phyloP scores from a whole-genome alignment of 305 asterid species.

The Fraxinus dipetala region DNA sequence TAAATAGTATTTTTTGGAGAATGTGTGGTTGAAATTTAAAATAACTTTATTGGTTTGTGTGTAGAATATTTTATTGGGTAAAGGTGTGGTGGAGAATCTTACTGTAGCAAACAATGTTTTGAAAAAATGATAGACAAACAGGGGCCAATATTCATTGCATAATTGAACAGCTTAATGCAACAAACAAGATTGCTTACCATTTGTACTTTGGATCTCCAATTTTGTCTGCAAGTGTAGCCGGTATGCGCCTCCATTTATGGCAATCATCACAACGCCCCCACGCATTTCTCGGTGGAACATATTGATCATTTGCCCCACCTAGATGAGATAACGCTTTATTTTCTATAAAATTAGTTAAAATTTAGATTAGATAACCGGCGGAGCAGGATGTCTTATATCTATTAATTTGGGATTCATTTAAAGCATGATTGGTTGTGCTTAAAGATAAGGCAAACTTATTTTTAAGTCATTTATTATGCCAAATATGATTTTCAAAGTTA shows the following conservation, averaged over 20 bases:
- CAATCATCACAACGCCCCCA: conserved; percentile 94
- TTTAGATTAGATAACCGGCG: conserved; percentile 6
- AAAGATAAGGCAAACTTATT: background rate
- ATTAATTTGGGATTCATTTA: conserved; percentile 2
- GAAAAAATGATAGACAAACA: too few relatives aligned
- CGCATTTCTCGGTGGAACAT: conserved; percentile 51
- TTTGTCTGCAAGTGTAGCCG: conserved; percentile 70
- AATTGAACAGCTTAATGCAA: conserved; percentile 17
- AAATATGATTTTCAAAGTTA: background rate
- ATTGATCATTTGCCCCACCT: conserved; percentile 34
- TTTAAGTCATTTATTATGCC: conserved; percentile 7
- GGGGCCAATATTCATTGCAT: background rate
- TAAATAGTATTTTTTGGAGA: too few relatives aligned
- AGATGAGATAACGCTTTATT: conserved; percentile 28
- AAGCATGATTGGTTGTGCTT: background rate
- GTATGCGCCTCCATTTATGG: conserved; percentile 86
- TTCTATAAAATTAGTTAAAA: conserved; percentile 37
- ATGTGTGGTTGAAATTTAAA: too few relatives aligned
- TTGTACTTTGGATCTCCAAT: conserved; percentile 64
- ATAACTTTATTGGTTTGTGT: too few relatives aligned
- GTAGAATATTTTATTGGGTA: too few relatives aligned
- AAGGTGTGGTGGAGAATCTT: too few relatives aligned
- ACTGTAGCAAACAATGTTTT: too few relatives aligned
- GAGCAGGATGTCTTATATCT: conserved; percentile 13
- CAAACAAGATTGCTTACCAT: conserved; percentile 50